Percentiles rank a stretch among this genome's conserved stretches.
Evolutionary conservation across 1,284 basidiomycete species (phyloP).

Genomic region (Ceratobasidium sp.): DNA sequence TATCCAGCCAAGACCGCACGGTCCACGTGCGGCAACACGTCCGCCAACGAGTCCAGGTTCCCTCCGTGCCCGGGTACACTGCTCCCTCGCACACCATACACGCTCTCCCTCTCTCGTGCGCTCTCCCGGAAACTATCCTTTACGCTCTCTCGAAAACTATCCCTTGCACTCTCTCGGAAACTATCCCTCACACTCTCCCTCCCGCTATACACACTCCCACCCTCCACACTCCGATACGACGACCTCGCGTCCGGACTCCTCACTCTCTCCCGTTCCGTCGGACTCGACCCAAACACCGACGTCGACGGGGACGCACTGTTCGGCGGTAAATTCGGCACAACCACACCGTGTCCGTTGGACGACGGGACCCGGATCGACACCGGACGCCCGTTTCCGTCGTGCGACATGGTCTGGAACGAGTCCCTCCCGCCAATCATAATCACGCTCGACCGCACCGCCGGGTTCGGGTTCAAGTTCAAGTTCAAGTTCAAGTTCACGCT

Average conservation of each 20-base stretch:
- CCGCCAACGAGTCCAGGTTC: conserved; percentile 78
- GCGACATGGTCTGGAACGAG: conserved; percentile 43
- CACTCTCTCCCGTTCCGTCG: conserved; percentile 2
- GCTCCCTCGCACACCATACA: conserved; percentile 61
- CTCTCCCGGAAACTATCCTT: neutral
- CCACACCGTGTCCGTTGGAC: conserved; percentile 40
- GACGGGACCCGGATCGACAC: conserved; percentile 43
- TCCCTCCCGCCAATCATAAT: conserved; percentile 47
- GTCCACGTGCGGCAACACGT: conserved; percentile 83
- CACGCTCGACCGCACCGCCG: conserved; percentile 43
- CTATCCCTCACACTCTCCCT: conserved; percentile 49
- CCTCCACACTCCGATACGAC: conserved; percentile 37
- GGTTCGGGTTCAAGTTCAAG: no score
- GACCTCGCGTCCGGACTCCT: conserved; percentile 31
- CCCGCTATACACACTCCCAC: conserved; percentile 41
- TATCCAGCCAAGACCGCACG: conserved; percentile 77
- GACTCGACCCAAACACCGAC: conserved; percentile 8
- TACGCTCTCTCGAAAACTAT: conserved; percentile 50
- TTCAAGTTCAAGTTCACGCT: conserved; percentile 7
- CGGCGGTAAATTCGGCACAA: conserved; percentile 29
- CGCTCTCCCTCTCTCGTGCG: conserved; percentile 49
- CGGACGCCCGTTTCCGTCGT: conserved; percentile 21
- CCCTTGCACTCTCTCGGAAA: conserved; percentile 49
- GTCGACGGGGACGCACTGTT: neutral
- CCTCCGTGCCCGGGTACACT: conserved; percentile 30